These are phyloP conservation scores for Podospora pseudopauciseta DNA, from an alignment of 495 filamentous ascomycete species.

Conservation along the genomic window DNA sequence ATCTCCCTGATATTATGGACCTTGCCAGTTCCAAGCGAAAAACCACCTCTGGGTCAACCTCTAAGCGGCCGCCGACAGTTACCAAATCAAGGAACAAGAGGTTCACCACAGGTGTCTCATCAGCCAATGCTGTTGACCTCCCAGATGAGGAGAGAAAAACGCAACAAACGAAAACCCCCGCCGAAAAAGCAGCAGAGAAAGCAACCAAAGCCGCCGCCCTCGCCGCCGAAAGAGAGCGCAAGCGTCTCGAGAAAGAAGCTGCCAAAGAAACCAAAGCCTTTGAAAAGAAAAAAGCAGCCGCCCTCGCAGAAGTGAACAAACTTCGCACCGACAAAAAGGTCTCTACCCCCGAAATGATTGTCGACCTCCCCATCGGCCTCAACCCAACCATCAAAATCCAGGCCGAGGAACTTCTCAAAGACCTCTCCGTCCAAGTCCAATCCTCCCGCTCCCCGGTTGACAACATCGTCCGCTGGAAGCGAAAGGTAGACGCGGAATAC, in stretches of 20 bases:
- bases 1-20: slow-evolving; percentile 39
- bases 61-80: background rate
- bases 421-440: slow-evolving; percentile 38
- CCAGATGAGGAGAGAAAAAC: slow-evolving; percentile 11
- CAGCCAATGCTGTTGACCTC: slow-evolving; percentile 2
- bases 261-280: slow-evolving; percentile 56
- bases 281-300: slow-evolving; percentile 64
- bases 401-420: slow-evolving; percentile 52
- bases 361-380: slow-evolving; percentile 63
- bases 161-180: slow-evolving; percentile 29
- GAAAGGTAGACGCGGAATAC: slow-evolving; percentile 62
- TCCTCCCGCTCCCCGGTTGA: slow-evolving; percentile 47
- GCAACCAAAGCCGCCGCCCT: slow-evolving; percentile 38
- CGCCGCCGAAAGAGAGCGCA: slow-evolving; percentile 54
- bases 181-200: slow-evolving; percentile 36
- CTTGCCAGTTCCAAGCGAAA: slow-evolving; percentile 26
- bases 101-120: background rate
- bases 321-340: slow-evolving; percentile 72
- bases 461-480: slow-evolving; percentile 69
- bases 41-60: background rate
- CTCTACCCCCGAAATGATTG: slow-evolving; percentile 77
- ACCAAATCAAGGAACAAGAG: background rate
- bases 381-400: slow-evolving; percentile 52
- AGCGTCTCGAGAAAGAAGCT: slow-evolving; percentile 50
- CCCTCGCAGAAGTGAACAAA: slow-evolving; percentile 72